phyloP scores from a whole-genome alignment of 805 yeast genomes.

The Teunomyces aglyptinius region DNA sequence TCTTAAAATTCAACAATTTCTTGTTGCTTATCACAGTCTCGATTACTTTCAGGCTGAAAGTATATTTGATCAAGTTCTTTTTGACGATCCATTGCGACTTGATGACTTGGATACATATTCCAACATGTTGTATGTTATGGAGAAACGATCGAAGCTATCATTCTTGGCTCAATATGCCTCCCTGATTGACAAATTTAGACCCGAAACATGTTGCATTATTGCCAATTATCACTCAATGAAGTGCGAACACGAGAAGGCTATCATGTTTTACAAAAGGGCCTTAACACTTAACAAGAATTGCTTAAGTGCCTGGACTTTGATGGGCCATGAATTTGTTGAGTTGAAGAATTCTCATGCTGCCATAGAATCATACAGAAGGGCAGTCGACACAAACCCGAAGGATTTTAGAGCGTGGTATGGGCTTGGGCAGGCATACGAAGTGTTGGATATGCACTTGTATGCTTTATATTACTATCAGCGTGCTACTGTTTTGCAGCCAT shows the following conservation, averaged over 20 bases:
- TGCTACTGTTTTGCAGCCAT: slow-evolving; percentile 84
- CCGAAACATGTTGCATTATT: slow-evolving; percentile 91
- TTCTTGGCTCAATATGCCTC: slow-evolving; percentile 83
- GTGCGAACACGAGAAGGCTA: slow-evolving; percentile 93
- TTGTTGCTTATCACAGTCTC: slow-evolving; percentile 77
- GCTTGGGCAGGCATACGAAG: slow-evolving; percentile 96
- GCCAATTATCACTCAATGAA: slow-evolving; percentile 92
- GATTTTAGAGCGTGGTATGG: slow-evolving; percentile 99
- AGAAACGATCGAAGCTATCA: slow-evolving; percentile 78
- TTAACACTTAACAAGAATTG: slow-evolving; percentile 75
- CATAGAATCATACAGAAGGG: slow-evolving; percentile 89
- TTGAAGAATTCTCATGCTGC: slow-evolving; percentile 96
- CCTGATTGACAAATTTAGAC: slow-evolving; percentile 78
- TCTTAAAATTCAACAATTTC: slow-evolving; percentile 77
- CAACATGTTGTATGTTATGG: slow-evolving; percentile 93
- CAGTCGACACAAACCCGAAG: slow-evolving; percentile 82
- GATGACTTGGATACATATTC: slow-evolving; percentile 93
- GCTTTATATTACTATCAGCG: slow-evolving; percentile 89
- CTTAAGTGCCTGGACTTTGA: slow-evolving; percentile 91
- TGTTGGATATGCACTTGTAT: slow-evolving; percentile 89
- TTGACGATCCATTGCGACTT: slow-evolving; percentile 76
- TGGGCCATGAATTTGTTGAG: slow-evolving; percentile 99
- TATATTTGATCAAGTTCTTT: slow-evolving; percentile 71
- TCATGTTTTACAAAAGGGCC: slow-evolving; percentile 89
- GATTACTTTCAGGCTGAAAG: slow-evolving; percentile 80